Percentiles rank a stretch among this genome's conserved stretches.
phyloP scores from a whole-genome alignment of 2,329 filamentous ascomycete genomes.

The Colletotrichum cordylinicola region DNA sequence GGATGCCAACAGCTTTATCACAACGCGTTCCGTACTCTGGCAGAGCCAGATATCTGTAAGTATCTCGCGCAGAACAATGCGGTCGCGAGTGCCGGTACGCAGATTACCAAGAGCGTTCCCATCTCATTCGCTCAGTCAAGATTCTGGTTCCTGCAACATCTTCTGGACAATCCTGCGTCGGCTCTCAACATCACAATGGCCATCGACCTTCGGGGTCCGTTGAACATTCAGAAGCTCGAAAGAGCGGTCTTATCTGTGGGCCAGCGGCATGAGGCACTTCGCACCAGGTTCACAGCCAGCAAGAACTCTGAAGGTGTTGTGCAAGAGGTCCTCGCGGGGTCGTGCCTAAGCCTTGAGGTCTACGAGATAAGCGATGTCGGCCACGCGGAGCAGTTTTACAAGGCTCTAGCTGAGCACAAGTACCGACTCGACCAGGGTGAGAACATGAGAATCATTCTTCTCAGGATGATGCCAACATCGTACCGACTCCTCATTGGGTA shows the following conservation, averaged over 20 bases:
- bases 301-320: not conserved
- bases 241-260: constrained; percentile 35
- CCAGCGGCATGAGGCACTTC: constrained; percentile 36
- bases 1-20: not conserved
- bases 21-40: not conserved
- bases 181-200: constrained; percentile 43
- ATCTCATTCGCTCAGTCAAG: constrained; percentile 45
- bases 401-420: not conserved
- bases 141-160: constrained; percentile 43
- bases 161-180: constrained; percentile 36
- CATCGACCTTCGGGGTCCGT: constrained; percentile 34
- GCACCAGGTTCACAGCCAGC: constrained; percentile 31
- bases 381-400: not conserved
- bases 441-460: not conserved
- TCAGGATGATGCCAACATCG: not conserved
- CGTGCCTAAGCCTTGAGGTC: not conserved
- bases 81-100: not conserved
- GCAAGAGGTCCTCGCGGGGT: not conserved
- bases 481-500: not conserved
- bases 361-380: not conserved
- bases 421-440: not conserved
- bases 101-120: not conserved
- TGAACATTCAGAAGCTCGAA: constrained; percentile 34
- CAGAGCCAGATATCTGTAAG: not conserved
- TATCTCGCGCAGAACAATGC: not conserved